Evolutionary conservation across 768 basidiomycete species (phyloP), one percentile per base, ranked within the genome.

Genomic region (Kwoniella mangroviensis): DNA sequence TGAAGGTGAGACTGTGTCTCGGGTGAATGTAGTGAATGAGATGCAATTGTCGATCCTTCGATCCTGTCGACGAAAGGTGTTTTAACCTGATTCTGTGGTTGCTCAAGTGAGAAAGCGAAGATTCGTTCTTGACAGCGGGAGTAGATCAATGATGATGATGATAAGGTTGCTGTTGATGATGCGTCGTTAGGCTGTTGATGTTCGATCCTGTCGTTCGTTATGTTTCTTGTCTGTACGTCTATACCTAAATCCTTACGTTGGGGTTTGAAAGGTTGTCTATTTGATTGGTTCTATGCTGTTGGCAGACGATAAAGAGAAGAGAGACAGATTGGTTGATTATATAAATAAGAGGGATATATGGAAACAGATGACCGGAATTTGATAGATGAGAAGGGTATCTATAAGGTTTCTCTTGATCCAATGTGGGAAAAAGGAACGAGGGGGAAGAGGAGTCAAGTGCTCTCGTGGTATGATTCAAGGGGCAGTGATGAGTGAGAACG

Each of bases 361-460:
- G 19, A 49, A 4, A 49, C 45, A 49, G 2, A 49, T 15, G 45
- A 49, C 45, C 45, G 13, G 43, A 63, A 63, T 43, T 34, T n/a
- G 22, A 17, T 63, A 17, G 62, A 43, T 45, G 45, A 26, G 58
- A 42, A 57, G 56, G 24, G 22, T 15, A 57, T 57, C 24, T 57
- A 57, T 57, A 57, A 34, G 58, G 58, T 60, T 26, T 57, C 21
- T 57, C 56, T 60, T n/a, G 41, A n/a, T 19, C 21, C 19, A 13
- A 57, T 55, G 57, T 57, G 65, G n/a, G 42, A 67, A 49, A 43
- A 59, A 42, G 56, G 65, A 58, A 63, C 62, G 62, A 63, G 42
- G 62, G 40, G 13, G 26, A 51, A 45, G 42, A 52, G 5, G 42
- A 11, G 62, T 63, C 62, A 52, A 51, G 62, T 63, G 62, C 11